These are phyloP conservation scores for Phyllosticta paracitricarpa DNA, from an alignment of 2,329 filamentous ascomycete genomes.

Conservation along the genomic window DNA sequence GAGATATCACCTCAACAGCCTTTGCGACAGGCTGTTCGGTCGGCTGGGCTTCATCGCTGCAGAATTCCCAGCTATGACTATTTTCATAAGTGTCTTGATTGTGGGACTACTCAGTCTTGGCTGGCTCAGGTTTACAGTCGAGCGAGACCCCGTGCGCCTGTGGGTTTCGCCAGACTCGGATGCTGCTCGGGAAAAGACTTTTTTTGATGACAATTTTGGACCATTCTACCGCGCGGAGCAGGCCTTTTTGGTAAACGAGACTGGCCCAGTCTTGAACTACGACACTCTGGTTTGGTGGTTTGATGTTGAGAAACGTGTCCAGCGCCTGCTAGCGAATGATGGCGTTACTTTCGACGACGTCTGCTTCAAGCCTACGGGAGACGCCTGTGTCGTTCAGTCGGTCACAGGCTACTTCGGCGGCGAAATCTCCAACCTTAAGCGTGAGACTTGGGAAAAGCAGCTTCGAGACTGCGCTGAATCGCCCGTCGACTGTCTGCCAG, in stretches of 20 bases:
- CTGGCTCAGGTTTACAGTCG: slow-evolving; percentile 81
- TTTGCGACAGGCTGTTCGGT: slow-evolving; percentile 71
- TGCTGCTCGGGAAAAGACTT: slow-evolving; percentile 84
- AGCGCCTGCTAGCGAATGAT: slow-evolving; percentile 56
- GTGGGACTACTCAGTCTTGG: slow-evolving; percentile 74
- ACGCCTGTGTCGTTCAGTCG: slow-evolving; percentile 87
- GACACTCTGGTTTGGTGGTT: slow-evolving; percentile 93
- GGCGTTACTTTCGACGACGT: slow-evolving; percentile 69
- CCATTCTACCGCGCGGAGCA: slow-evolving; percentile 94
- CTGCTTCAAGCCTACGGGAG: slow-evolving; percentile 86
- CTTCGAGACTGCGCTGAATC: slow-evolving; percentile 65
- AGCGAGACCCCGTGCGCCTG: slow-evolving; percentile 78
- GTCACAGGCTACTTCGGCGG: slow-evolving; percentile 81
- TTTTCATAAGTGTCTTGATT: slow-evolving; percentile 61
- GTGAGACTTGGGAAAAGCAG: slow-evolving; percentile 59
- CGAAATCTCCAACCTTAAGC: slow-evolving; percentile 51
- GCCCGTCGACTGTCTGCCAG: slow-evolving; percentile 75
- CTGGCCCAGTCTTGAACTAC: slow-evolving; percentile 73
- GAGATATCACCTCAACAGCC: slow-evolving; percentile 74
- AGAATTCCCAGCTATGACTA: slow-evolving; percentile 75
- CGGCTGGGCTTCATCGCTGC: slow-evolving; percentile 72
- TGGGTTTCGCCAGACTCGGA: slow-evolving; percentile 95
- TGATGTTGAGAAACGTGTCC: slow-evolving; percentile 70
- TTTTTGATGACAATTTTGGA: slow-evolving; percentile 88
- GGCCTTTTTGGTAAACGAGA: slow-evolving; percentile 87